phyloP scores from a whole-genome alignment of 768 basidiomycete genomes.

The Kwoniella dejecticola region DNA sequence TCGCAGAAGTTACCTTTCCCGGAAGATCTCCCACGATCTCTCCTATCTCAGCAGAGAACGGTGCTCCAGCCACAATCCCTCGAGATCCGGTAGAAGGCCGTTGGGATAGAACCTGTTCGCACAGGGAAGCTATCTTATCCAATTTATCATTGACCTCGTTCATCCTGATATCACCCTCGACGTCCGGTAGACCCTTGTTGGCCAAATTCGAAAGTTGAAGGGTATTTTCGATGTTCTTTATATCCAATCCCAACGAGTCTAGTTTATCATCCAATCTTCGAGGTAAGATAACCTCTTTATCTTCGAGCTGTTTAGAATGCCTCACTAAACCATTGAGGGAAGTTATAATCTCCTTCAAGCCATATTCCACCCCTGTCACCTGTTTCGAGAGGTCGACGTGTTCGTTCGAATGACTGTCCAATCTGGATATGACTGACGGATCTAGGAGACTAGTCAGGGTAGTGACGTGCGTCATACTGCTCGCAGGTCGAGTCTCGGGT shows the following conservation, averaged over 20 bases:
- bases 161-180: not conserved
- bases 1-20: not conserved
- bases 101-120: constrained; percentile 34
- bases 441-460: constrained; percentile 17
- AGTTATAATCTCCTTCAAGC: constrained; percentile 29
- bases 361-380: constrained; percentile 34
- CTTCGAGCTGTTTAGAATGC: not conserved
- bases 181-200: not conserved
- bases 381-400: constrained; percentile 30
- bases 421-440: constrained; percentile 24
- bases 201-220: constrained; percentile 37
- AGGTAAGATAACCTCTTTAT: constrained; percentile 1
- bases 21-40: not conserved
- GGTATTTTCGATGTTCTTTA: constrained; percentile 46
- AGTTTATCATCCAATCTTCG: constrained; percentile 32
- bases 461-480: constrained; percentile 1
- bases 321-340: constrained; percentile 18
- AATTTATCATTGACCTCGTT: constrained; percentile 41
- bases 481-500: constrained; percentile 22
- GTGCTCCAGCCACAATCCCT: not conserved
- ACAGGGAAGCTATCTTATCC: constrained; percentile 42
- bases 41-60: not conserved
- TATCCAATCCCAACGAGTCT: constrained; percentile 35
- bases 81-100: not conserved
- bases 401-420: constrained; percentile 27